Base-by-base conservation (phyloP, 306 rosid genomes). In the Prosopis cineraria region DNA sequence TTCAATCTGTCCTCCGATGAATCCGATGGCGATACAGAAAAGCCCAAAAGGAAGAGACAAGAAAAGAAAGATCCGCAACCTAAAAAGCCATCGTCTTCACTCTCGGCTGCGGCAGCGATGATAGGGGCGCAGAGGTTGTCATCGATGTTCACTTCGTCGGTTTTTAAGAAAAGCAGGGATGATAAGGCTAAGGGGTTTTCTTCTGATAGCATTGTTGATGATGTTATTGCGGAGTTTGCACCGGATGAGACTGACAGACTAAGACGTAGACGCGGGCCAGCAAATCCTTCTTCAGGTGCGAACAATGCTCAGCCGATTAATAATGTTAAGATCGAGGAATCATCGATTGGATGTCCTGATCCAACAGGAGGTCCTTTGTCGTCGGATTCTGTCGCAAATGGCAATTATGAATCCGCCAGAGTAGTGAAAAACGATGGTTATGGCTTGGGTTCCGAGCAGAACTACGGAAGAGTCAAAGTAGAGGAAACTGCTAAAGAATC, bases 61-160 rank as follows among this genome's bases (percentile, higher is more conserved):
- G 97, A 88, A 76, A 86, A 85, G 88, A 91, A 85, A 73, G 96
- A 90, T 13, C 53, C 91, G 1, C 85, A 76, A 39, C 86, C 78
- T 1, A 95, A 86, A 65, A 90, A 86, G 13, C 75, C 90, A 10
- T 83, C 90, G 69, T 64, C 97, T 17, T 87, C 97, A 17, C 89
- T 95, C 0, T 83, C 96, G 8, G 97, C 98, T 3, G 98, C 98
- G 22, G 97, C 97, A 0, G 91, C 94, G 30, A 89, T 90, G 92
- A 92, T 91, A 86, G 98, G 98, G 20, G 81, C 85, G 60, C 92
- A 89, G 74, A 88, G 91, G 63, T 77, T 95, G 33, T 92, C 98
- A 16, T 95, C 98, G 19, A 92, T 95, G 97, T 92, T 91, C 62
- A 95, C 98, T 33, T 91, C 93, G 0, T 85, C 93, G 7, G 84